These are phyloP conservation scores for Epichloe gansuensis DNA, from an alignment of 2,329 filamentous ascomycete species.

Conservation along the genomic window DNA sequence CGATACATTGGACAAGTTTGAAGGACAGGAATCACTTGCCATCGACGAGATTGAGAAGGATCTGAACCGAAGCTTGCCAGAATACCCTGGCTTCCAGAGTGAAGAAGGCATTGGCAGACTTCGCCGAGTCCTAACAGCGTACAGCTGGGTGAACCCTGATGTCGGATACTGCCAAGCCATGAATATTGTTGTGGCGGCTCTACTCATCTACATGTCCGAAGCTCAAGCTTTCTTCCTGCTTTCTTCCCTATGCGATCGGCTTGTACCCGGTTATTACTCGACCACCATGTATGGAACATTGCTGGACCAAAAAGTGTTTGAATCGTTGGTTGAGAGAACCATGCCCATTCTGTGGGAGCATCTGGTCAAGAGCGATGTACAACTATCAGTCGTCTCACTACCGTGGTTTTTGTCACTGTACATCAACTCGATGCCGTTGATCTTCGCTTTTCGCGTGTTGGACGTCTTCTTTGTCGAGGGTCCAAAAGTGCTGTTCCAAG, in stretches of 20 bases:
- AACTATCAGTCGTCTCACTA: slow-evolving; percentile 90
- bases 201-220: slow-evolving; percentile 98
- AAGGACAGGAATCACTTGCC: slow-evolving; percentile 78
- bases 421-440: slow-evolving; percentile 98
- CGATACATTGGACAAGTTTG: slow-evolving; percentile 73
- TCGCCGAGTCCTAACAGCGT: slow-evolving; percentile 83
- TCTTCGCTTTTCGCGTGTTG: slow-evolving; percentile 91
- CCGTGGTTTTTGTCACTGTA: slow-evolving; percentile 98
- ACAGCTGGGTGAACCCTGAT: slow-evolving; percentile 92
- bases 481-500: slow-evolving; percentile 92
- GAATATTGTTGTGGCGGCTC: slow-evolving; percentile 97
- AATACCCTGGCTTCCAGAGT: slow-evolving; percentile 95
- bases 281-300: slow-evolving; percentile 98
- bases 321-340: slow-evolving; percentile 94
- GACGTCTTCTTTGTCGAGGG: slow-evolving; percentile 98
- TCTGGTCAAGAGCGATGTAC: slow-evolving; percentile 90
- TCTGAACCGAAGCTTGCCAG: slow-evolving; percentile 85
- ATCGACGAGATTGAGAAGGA: slow-evolving; percentile 99
- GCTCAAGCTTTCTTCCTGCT: slow-evolving; percentile 89
- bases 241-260: slow-evolving; percentile 78
- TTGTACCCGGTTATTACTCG: slow-evolving; percentile 94
- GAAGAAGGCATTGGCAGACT: slow-evolving; percentile 87
- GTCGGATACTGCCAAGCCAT: slow-evolving; percentile 98
- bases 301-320: slow-evolving; percentile 92
- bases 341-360: slow-evolving; percentile 99